Evolutionary conservation across 306 rosid species (phyloP).

Genomic region (Psophocarpus tetragonolobus): DNA sequence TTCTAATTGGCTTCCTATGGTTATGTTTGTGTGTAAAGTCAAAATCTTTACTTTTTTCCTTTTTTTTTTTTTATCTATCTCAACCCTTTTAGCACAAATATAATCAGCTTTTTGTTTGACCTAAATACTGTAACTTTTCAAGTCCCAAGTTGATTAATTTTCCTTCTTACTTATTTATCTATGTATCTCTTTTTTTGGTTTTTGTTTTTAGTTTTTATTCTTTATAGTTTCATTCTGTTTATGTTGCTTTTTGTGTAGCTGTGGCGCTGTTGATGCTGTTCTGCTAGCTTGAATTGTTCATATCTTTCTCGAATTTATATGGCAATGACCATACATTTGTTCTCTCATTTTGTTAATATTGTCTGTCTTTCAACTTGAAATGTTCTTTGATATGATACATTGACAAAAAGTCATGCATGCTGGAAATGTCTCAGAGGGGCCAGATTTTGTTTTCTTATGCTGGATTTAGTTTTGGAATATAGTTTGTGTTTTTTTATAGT

Average conservation of each 20-base stretch:
- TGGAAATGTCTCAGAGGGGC: not conserved
- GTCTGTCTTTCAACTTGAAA: not conserved
- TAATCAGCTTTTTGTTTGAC: not conserved
- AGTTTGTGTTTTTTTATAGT: not conserved
- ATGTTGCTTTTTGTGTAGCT: not conserved
- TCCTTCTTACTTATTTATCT: not conserved
- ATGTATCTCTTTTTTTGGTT: not conserved
- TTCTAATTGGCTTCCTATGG: not conserved
- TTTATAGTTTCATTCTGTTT: not conserved
- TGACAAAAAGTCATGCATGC: not conserved
- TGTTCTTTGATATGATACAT: not conserved
- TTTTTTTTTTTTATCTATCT: not conserved
- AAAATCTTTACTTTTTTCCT: not conserved
- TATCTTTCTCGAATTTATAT: not conserved
- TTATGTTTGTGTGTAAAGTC: not conserved
- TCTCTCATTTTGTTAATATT: not conserved
- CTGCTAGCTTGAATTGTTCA: not conserved
- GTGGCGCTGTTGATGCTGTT: not conserved
- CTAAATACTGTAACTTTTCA: not conserved
- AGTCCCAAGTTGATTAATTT: not conserved
- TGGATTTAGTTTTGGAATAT: not conserved
- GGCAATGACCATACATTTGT: not conserved
- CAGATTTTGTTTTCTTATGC: not conserved
- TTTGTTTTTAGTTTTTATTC: not conserved
- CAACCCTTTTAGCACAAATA: not conserved